Evolutionary conservation across 1,139 yeast genomes (phyloP).

Genomic region (Tardiomyces depauwii): DNA sequence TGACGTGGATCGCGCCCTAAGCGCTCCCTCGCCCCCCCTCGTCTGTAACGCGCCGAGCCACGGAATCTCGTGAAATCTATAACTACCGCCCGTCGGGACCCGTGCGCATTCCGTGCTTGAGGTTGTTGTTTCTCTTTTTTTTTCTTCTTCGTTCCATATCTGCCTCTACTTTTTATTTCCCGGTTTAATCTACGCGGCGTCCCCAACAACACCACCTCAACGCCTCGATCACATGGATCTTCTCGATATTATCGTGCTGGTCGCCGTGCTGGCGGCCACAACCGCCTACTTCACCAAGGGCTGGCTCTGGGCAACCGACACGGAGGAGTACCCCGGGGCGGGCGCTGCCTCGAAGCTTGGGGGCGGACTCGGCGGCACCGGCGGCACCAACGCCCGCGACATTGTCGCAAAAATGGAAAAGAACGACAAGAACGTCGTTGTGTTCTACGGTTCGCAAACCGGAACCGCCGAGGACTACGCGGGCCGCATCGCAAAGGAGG

Average conservation of each 20-base stretch:
- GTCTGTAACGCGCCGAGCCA: no score
- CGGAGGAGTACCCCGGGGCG: conserved; percentile 24
- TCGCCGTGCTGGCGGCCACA: conserved; percentile 52
- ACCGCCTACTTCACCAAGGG: conserved; percentile 60
- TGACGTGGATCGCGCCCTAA: no score
- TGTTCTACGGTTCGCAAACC: conserved; percentile 94
- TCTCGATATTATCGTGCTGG: conserved; percentile 59
- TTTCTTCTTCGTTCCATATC: no score
- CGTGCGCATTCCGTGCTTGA: no score
- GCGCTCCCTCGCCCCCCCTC: no score
- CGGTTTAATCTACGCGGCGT: no score
- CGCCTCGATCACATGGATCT: conserved; percentile 35
- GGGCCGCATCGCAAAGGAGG: conserved; percentile 78
- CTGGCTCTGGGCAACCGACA: conserved; percentile 35
- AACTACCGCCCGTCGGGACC: no score
- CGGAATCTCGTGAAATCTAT: no score
- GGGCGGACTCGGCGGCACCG: conserved; percentile 22
- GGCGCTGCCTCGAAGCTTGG: conserved; percentile 33
- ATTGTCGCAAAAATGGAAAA: conserved; percentile 50
- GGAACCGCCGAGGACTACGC: conserved; percentile 99
- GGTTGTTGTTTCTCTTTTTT: no score
- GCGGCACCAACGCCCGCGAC: conserved; percentile 30
- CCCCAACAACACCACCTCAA: no score
- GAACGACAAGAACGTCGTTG: conserved; percentile 62
- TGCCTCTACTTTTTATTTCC: no score